Base-by-base conservation (phyloP, 495 filamentous ascomycete species). In the Massariosphaeria phaeospora region DNA sequence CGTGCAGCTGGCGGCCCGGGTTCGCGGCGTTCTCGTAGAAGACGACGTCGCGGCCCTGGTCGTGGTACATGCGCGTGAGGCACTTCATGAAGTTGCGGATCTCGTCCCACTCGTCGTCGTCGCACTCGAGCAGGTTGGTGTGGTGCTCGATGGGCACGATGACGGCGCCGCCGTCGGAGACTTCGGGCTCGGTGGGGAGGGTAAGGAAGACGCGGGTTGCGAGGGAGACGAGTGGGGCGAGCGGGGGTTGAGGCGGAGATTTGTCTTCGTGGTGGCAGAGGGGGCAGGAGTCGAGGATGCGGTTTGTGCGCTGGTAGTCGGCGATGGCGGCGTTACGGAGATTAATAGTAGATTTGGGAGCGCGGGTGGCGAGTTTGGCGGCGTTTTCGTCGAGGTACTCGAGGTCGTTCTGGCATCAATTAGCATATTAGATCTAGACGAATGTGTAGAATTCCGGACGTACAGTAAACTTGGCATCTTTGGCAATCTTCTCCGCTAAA, bases 21-120 rank as follows among this genome's bases (percentile, higher is more conserved):
- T 82, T 79, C 6, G 89, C 91, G 9, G 94, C 93, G 65, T 96
- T 96, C 62, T 98, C 93, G 75, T 97, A 97, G 74, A 98, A 98
- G 44, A 98, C 74, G 2, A 97, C 94, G 64, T 89, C 88, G 31
- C 85, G 83, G 24, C 86, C 89, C 65, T 93, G 89, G 24, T 88
- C 84, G 70, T 91, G 86, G 69, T 97, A 97, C 81, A 95, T 81
- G 41, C 91, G 82, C 1, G 84, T 96, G 26, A 98, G 79, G 65
- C 80, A 86, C 73, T 98, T 98, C 91, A 97, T 97, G 70, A 98
- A 98, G 70, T 98, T 98, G 69, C 75, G 84, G 33, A 98, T 88
- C 66, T 98, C 93, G 62, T 98, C 93, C 93, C 94, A 98, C 68
- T 98, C 93, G 64, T 97, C 94, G 66, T 97, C 94, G 66, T 97